Base-by-base conservation (phyloP, 2,329 filamentous ascomycete genomes). In the Exophiala lecanii-corni region DNA sequence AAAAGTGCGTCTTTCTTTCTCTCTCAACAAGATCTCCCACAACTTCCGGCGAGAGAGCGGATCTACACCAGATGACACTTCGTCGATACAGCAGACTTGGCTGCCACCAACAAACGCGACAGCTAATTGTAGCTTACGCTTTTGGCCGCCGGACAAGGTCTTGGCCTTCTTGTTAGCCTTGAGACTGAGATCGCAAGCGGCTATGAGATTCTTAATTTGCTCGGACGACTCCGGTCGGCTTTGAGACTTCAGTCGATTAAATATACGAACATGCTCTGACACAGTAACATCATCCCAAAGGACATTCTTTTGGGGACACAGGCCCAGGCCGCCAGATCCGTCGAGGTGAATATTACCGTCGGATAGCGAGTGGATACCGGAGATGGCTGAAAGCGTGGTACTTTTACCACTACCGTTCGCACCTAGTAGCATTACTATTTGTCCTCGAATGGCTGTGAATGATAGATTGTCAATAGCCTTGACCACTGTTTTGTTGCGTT, bases 21-120 rank as follows among this genome's bases (percentile, higher is more conserved):
- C 88, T 1, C 84, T 84, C 6, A 94, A 70, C 18, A 96, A 71
- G 46, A 96, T 95, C 54, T 95, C 88, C 89, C 89, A 95, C 18
- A 95, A 86, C 65, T 94, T 94, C 18, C 89, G 72, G 38, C 89
- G 75, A 16, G 84, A 89, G 1, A 95, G 70, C 0, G 89, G 89
- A 58, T 95, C 89, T 15, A 95, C 73, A 12, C 89, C 89, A 47
- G 83, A 89, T 28, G 84, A 89, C 10, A 94, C 88, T 63, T 96
- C 89, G 54, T 96, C 89, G 3, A 95, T 80, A 57, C 87, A 91
- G 65, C 89, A 95, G 0, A 95, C 82, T 17, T 80, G 79, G 49
- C 84, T 89, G 10, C 88, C 89, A 49, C 89, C 89, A 4, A 86
- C 91, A 55, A 95, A 79, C 87, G 94, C 94, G 80, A 94, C 89